Conservation (phyloP, 23 red algal species). For the Chondrus crispus region DNA sequence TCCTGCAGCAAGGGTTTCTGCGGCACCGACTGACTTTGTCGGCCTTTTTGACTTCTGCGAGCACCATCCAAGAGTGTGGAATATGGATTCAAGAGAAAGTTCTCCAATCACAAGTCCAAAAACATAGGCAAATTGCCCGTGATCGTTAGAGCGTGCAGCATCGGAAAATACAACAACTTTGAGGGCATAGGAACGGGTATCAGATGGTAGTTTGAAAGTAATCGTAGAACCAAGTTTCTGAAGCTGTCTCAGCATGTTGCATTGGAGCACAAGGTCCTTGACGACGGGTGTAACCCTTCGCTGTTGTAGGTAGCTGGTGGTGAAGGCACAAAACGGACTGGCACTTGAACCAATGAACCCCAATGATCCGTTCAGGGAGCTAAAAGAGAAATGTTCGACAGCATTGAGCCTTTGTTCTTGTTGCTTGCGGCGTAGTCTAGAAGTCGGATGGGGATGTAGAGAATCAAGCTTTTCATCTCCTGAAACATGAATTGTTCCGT, state of each 20-base stretch:
- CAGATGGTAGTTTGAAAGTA: not conserved
- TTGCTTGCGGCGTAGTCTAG: not conserved
- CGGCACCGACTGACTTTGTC: slow-evolving; percentile 23
- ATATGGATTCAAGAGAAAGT: not conserved
- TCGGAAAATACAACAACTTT: not conserved
- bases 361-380: not conserved
- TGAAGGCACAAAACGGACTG: not conserved
- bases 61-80: not conserved
- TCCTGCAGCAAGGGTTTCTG: slow-evolving; percentile 28
- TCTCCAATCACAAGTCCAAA: slow-evolving; percentile 26
- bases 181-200: not conserved
- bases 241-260: not conserved
- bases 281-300: not conserved
- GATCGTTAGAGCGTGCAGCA: not conserved
- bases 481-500: not conserved
- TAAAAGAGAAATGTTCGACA: not conserved
- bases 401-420: not conserved
- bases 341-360: not conserved
- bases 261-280: not conserved
- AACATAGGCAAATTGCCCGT: slow-evolving; percentile 36
- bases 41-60: slow-evolving; percentile 19
- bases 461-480: not conserved
- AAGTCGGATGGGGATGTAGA: not conserved
- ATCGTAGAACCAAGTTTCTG: not conserved
- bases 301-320: slow-evolving; percentile 3